Evolutionary conservation across 2,329 filamentous ascomycete species (phyloP).

Genomic region (Bipolaris zeicola): DNA sequence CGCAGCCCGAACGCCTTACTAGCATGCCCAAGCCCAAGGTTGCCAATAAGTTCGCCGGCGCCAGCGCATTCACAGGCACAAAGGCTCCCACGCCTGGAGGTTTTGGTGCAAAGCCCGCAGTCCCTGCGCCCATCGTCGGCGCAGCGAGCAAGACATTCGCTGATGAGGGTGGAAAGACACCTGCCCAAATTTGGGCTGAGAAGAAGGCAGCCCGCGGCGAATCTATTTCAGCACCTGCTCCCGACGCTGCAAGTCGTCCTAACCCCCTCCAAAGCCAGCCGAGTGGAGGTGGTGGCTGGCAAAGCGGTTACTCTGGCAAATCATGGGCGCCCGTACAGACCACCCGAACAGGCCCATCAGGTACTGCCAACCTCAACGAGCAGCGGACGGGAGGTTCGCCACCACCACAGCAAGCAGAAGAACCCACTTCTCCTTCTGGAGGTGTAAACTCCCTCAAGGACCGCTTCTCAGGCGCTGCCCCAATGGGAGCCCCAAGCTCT

Average conservation of each 20-base stretch:
- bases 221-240: slow-evolving; percentile 51
- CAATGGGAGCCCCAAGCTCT: slow-evolving; percentile 56
- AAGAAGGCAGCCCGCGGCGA: slow-evolving; percentile 85
- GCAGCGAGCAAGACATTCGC: slow-evolving; percentile 91
- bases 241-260: slow-evolving; percentile 26
- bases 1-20: slow-evolving; percentile 78
- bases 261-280: slow-evolving; percentile 61
- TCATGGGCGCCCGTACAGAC: slow-evolving; percentile 86
- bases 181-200: slow-evolving; percentile 95
- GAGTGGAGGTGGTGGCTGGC: slow-evolving; percentile 79
- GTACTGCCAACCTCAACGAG: slow-evolving; percentile 57
- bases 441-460: slow-evolving; percentile 78
- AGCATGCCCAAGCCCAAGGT: slow-evolving; percentile 94
- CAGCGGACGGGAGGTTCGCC: slow-evolving; percentile 67
- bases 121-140: slow-evolving; percentile 70
- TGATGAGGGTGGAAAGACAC: slow-evolving; percentile 92
- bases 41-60: slow-evolving; percentile 80
- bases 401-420: slow-evolving; percentile 45
- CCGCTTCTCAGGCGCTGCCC: slow-evolving; percentile 77
- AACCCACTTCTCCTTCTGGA: slow-evolving; percentile 63
- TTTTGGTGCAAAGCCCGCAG: slow-evolving; percentile 66
- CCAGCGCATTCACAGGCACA: slow-evolving; percentile 78
- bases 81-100: slow-evolving; percentile 81
- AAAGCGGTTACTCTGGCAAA: slow-evolving; percentile 89
- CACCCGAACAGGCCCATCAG: slow-evolving; percentile 69